Evolutionary conservation across 1,284 basidiomycete species (phyloP).

Genomic region (Cutaneotrichosporon spelunceum): DNA sequence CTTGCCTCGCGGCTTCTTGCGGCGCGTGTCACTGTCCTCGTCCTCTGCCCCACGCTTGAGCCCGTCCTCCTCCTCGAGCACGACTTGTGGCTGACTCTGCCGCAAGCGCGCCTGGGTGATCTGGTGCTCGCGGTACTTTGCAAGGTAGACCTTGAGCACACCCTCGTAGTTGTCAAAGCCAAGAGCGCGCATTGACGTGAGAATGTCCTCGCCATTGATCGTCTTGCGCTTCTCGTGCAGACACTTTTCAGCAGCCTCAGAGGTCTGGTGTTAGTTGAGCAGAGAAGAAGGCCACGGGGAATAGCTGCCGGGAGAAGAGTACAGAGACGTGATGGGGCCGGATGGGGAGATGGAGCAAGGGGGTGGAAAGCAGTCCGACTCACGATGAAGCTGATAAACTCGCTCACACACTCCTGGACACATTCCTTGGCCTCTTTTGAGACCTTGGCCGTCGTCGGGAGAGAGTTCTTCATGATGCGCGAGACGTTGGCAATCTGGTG

Average conservation of each 20-base stretch:
- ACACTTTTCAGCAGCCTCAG: slow-evolving; percentile 78
- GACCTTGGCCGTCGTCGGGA: slow-evolving; percentile 90
- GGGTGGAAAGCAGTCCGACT: slow-evolving; percentile 19
- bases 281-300: too few species aligned
- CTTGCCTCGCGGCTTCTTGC: slow-evolving; percentile 22
- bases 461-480: slow-evolving; percentile 86
- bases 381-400: slow-evolving; percentile 89
- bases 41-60: slow-evolving; percentile 26
- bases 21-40: slow-evolving; percentile 19
- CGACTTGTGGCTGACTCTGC: slow-evolving; percentile 16
- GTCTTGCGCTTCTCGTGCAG: slow-evolving; percentile 93
- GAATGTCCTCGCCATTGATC: slow-evolving; percentile 86
- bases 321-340: neutral
- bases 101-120: slow-evolving; percentile 30
- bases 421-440: slow-evolving; percentile 96
- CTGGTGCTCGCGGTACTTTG: slow-evolving; percentile 66
- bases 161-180: slow-evolving; percentile 87
- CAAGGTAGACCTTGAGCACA: slow-evolving; percentile 93
- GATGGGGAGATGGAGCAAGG: neutral
- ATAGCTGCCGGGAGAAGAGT: neutral
- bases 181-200: slow-evolving; percentile 82
- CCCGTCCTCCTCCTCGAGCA: slow-evolving; percentile 23
- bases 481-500: slow-evolving; percentile 88
- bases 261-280: slow-evolving; percentile 32
- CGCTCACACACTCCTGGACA: slow-evolving; percentile 92